Percentiles rank a stretch among this genome's conserved stretches.
These are phyloP conservation scores for Xylaria cubensis DNA, from an alignment of 495 filamentous ascomycete species.

Conservation along the genomic window DNA sequence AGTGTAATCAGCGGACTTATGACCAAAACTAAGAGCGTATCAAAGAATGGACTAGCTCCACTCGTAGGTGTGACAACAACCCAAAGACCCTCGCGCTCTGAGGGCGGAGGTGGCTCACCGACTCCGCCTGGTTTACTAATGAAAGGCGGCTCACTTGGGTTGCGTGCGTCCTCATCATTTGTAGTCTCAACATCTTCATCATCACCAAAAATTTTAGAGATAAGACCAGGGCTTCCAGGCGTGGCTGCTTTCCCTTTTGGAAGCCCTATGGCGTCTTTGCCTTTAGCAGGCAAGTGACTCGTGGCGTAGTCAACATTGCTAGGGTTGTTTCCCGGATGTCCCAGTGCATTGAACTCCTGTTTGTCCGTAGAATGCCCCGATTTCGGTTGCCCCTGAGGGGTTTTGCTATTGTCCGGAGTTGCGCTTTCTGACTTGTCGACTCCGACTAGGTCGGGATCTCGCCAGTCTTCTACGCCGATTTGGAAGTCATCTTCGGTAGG, in stretches of 20 bases:
- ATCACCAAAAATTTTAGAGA: slow-evolving; percentile 57
- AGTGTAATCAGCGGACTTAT: slow-evolving; percentile 91
- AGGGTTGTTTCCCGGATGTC: slow-evolving; percentile 75
- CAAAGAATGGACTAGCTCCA: slow-evolving; percentile 93
- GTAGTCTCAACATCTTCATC: slow-evolving; percentile 43
- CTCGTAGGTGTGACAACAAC: slow-evolving; percentile 91
- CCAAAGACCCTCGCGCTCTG: slow-evolving; percentile 84
- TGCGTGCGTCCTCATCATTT: slow-evolving; percentile 34
- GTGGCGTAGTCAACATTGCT: slow-evolving; percentile 77
- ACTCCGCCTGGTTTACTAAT: slow-evolving; percentile 26
- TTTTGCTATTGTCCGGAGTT: slow-evolving; percentile 26
- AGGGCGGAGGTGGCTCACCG: slow-evolving; percentile 27
- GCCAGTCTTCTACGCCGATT: slow-evolving; percentile 94
- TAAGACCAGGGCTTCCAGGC: slow-evolving; percentile 41
- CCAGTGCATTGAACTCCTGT: slow-evolving; percentile 49
- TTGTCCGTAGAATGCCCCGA: slow-evolving; percentile 37
- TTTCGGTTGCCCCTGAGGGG: slow-evolving; percentile 34
- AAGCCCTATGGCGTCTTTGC: slow-evolving; percentile 33
- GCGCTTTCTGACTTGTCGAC: slow-evolving; percentile 29
- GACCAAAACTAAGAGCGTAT: slow-evolving; percentile 91
- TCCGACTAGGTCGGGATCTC: slow-evolving; percentile 77
- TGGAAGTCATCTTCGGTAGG: slow-evolving; percentile 72
- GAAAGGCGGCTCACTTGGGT: slow-evolving; percentile 22
- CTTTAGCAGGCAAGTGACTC: slow-evolving; percentile 34
- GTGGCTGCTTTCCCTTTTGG: slow-evolving; percentile 33